These are phyloP conservation scores for Fusarium papillatum DNA, from an alignment of 2,329 filamentous ascomycete genomes.

Conservation along the genomic window DNA sequence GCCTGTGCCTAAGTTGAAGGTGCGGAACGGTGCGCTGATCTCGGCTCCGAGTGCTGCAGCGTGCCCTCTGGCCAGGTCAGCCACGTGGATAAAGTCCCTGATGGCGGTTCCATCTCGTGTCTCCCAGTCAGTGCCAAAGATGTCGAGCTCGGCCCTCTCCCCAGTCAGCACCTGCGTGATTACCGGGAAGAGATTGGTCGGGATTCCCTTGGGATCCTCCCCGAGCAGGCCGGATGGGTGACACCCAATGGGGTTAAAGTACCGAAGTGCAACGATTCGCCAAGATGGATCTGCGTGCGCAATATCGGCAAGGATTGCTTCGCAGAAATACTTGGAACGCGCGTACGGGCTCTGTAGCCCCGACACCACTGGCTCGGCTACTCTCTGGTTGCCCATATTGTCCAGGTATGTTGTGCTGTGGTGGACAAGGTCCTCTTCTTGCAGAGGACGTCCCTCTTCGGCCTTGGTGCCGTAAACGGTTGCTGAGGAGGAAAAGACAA, in stretches of 20 bases:
- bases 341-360: slow-evolving; percentile 77
- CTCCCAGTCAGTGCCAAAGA: slow-evolving; percentile 76
- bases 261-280: slow-evolving; percentile 74
- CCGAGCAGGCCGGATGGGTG: slow-evolving; percentile 74
- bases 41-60: slow-evolving; percentile 67
- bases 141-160: slow-evolving; percentile 63
- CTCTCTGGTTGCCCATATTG: slow-evolving; percentile 54
- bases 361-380: slow-evolving; percentile 35
- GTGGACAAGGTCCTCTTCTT: slow-evolving; percentile 56
- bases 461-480: slow-evolving; percentile 74
- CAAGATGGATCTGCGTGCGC: slow-evolving; percentile 71
- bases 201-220: slow-evolving; percentile 72
- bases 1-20: slow-evolving; percentile 62
- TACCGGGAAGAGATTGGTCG: slow-evolving; percentile 75
- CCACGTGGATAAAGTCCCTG: slow-evolving; percentile 78
- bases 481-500: slow-evolving; percentile 78
- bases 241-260: slow-evolving; percentile 78
- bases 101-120: slow-evolving; percentile 76
- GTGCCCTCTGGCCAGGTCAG: slow-evolving; percentile 74
- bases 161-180: slow-evolving; percentile 73
- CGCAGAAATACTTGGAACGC: slow-evolving; percentile 76
- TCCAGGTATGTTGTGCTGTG: slow-evolving; percentile 60
- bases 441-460: slow-evolving; percentile 62
- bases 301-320: slow-evolving; percentile 74
- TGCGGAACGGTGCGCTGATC: slow-evolving; percentile 49